These are phyloP conservation scores for Dichotomopilus funicola DNA, from an alignment of 2,329 filamentous ascomycete species.

Conservation along the genomic window DNA sequence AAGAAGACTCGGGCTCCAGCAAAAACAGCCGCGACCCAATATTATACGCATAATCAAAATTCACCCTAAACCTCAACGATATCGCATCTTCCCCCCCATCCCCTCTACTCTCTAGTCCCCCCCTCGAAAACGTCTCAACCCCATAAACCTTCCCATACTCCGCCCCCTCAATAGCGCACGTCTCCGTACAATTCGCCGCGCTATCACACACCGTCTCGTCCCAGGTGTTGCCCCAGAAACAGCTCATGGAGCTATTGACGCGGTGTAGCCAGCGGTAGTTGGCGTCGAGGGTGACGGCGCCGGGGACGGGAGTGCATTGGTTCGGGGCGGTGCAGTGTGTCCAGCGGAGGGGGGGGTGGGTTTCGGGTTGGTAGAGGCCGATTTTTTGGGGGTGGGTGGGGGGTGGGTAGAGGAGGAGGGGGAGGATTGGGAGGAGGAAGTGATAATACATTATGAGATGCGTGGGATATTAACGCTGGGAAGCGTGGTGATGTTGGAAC, in stretches of 20 bases:
- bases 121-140: conserved; percentile 36
- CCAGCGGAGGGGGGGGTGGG: not conserved
- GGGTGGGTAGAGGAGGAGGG: too few species aligned
- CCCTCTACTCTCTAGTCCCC: too few species aligned
- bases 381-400: not conserved
- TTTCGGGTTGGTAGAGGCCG: not conserved
- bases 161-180: conserved; percentile 42
- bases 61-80: conserved; percentile 46
- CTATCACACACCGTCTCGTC: conserved; percentile 31
- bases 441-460: too few species aligned
- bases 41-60: conserved; percentile 37
- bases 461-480: too few species aligned
- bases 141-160: conserved; percentile 41
- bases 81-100: conserved; percentile 30
- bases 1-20: conserved; percentile 33
- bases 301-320: not conserved
- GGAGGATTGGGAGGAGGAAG: too few species aligned
- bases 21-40: conserved; percentile 50
- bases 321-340: not conserved
- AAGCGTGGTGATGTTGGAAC: too few species aligned
- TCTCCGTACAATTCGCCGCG: conserved; percentile 36
- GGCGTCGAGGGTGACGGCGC: conserved; percentile 29
- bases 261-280: conserved; percentile 51
- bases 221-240: conserved; percentile 41
- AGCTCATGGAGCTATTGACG: conserved; percentile 36